A percentile compares a stretch with the other conserved stretches of the same genome.
phyloP scores from a whole-genome alignment of 1,284 basidiomycete species.

The Pseudozyma sp. region DNA sequence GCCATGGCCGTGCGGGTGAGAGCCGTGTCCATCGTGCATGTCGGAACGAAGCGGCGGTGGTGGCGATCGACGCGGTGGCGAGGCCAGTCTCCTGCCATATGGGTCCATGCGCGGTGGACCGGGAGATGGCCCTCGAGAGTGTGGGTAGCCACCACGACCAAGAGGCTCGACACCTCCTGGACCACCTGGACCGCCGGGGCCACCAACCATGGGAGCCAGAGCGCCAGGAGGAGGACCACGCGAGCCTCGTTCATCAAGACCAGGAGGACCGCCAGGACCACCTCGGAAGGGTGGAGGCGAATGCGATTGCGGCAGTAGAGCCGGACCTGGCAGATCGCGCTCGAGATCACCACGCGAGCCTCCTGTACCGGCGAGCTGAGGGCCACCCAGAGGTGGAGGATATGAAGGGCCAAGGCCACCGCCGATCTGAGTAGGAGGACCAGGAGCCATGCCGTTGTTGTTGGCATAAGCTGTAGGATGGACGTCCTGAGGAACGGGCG shows the following conservation, averaged over 20 bases:
- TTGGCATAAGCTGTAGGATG: conserved; percentile 86
- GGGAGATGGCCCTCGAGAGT: conserved; percentile 49
- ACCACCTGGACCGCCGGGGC: conserved; percentile 25
- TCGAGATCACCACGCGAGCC: conserved; percentile 36
- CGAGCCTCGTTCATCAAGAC: conserved; percentile 52
- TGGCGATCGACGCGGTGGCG: conserved; percentile 46
- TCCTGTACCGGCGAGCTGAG: conserved; percentile 46
- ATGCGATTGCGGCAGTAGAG: conserved; percentile 42
- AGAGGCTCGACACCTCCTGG: conserved; percentile 29
- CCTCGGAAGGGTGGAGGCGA: conserved; percentile 57
- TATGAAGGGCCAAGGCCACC: conserved; percentile 41
- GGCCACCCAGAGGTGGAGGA: conserved; percentile 41
- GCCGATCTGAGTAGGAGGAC: conserved; percentile 58
- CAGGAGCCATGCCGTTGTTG: conserved; percentile 52
- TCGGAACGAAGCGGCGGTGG: conserved; percentile 38
- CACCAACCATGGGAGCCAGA: conserved; percentile 41
- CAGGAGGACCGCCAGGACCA: conserved; percentile 32
- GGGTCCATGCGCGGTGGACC: conserved; percentile 39
- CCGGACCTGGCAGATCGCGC: conserved; percentile 56
- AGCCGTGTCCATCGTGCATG: conserved; percentile 30
- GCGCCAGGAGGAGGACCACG: conserved; percentile 43
- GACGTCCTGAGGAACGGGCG: conserved; percentile 91
- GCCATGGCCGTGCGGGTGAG: conserved; percentile 21
- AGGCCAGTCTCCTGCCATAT: conserved; percentile 43
- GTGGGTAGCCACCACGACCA: conserved; percentile 37